A percentile compares a stretch with the other conserved stretches of the same genome.
These are phyloP conservation scores for Daldinia concentrica DNA, from an alignment of 495 filamentous ascomycete species.

Conservation along the genomic window DNA sequence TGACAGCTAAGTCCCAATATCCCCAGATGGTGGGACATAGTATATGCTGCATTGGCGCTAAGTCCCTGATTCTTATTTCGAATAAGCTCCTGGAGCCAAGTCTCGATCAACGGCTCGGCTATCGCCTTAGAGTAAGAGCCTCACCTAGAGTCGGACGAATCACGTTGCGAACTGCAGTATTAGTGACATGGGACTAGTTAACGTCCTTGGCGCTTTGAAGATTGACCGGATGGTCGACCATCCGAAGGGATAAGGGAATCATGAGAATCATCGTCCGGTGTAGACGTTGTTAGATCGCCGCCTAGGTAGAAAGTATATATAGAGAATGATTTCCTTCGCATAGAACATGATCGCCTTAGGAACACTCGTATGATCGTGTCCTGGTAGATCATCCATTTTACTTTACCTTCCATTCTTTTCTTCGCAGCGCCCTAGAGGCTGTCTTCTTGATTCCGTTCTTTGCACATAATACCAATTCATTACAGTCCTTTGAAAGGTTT, in stretches of 20 bases:
- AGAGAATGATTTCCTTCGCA: slow-evolving; percentile 30
- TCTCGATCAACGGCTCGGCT: slow-evolving; percentile 10
- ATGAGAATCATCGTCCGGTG: slow-evolving; percentile 28
- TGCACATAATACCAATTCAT: slow-evolving; percentile 25
- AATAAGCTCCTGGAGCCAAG: slow-evolving; percentile 21
- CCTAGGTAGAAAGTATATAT: slow-evolving; percentile 32
- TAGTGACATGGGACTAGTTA: slow-evolving; percentile 11
- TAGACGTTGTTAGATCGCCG: slow-evolving; percentile 28
- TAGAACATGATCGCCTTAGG: slow-evolving; percentile 39
- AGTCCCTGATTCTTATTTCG: slow-evolving; percentile 16
- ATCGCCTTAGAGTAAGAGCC: slow-evolving; percentile 26
- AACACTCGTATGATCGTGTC: slow-evolving; percentile 31
- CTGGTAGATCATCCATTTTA: slow-evolving; percentile 36
- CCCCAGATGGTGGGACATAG: not conserved
- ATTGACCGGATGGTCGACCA: slow-evolving; percentile 37
- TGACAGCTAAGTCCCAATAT: not conserved
- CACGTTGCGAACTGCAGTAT: slow-evolving; percentile 3
- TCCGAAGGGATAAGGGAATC: slow-evolving; percentile 29
- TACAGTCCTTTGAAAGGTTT: slow-evolving; percentile 47
- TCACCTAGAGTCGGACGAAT: slow-evolving; percentile 27
- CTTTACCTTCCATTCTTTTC: slow-evolving; percentile 34
- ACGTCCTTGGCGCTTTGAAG: slow-evolving; percentile 34
- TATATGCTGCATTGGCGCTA: not conserved
- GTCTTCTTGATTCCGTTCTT: slow-evolving; percentile 34
- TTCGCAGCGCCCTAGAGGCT: slow-evolving; percentile 41